These are phyloP conservation scores for Penstemon eatonii DNA, from an alignment of 257 asterid genomes.

Conservation along the genomic window DNA sequence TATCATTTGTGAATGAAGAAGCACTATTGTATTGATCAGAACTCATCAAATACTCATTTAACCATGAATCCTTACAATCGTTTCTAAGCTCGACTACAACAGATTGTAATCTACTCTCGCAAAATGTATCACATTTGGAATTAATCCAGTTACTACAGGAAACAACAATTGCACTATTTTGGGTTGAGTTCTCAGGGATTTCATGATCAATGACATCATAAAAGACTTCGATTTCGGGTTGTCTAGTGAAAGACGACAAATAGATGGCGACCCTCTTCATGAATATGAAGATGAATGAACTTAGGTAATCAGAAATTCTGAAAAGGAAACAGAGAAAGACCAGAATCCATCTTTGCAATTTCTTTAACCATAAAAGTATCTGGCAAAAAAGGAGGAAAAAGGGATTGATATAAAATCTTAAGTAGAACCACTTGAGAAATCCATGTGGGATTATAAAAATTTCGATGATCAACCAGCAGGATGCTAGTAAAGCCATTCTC, in stretches of 20 bases:
- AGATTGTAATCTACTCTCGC: constrained; percentile 7
- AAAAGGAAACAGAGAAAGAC: constrained; percentile 21
- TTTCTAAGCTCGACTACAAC: constrained; percentile 12
- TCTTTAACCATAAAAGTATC: constrained; percentile 42
- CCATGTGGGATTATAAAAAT: constrained; percentile 48
- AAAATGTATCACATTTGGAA: neutral
- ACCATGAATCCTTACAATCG: constrained; percentile 28
- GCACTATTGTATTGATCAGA: constrained; percentile 27
- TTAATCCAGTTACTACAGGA: neutral
- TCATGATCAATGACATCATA: constrained; percentile 29
- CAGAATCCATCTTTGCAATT: constrained; percentile 19
- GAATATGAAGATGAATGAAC: constrained; percentile 17
- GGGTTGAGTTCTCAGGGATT: neutral
- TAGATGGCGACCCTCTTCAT: neutral
- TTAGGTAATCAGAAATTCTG: constrained; percentile 10
- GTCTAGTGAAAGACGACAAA: constrained; percentile 9
- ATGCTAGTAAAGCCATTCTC: constrained; percentile 41
- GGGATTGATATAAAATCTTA: constrained; percentile 54
- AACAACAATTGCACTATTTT: constrained; percentile 2
- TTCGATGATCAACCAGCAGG: constrained; percentile 60
- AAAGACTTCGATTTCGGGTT: constrained; percentile 17
- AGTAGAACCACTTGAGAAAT: constrained; percentile 45
- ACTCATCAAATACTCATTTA: constrained; percentile 33
- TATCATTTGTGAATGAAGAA: neutral
- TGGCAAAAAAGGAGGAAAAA: constrained; percentile 42